phyloP scores from a whole-genome alignment of 805 yeast genomes.

The Saccharomyces eubayanus region DNA sequence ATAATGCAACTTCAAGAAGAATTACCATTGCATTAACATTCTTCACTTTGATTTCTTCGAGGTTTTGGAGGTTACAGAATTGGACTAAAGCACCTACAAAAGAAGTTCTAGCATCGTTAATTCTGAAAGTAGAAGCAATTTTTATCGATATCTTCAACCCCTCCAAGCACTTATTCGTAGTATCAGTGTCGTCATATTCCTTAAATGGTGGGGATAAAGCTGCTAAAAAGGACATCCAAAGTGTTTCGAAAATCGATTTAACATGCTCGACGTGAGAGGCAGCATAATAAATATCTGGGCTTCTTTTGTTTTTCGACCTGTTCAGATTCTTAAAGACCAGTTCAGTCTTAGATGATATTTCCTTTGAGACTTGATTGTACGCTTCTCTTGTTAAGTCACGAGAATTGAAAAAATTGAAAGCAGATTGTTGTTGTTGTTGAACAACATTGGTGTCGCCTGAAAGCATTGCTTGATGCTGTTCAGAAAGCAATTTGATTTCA shows the following conservation, averaged over 20 bases:
- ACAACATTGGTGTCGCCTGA: conserved; percentile 46
- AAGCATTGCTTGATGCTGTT: conserved; percentile 84
- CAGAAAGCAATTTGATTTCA: conserved; percentile 87
- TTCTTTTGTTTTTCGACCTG: conserved; percentile 36
- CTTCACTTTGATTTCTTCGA: conserved; percentile 67
- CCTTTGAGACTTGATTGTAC: conserved; percentile 85
- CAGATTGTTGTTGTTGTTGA: conserved; percentile 33
- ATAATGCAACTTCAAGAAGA: conserved; percentile 65
- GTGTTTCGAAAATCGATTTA: conserved; percentile 81
- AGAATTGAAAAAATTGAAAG: conserved; percentile 55
- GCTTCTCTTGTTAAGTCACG: conserved; percentile 73
- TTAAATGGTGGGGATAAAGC: conserved; percentile 91
- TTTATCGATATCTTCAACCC: conserved; percentile 79
- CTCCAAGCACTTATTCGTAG: conserved; percentile 63
- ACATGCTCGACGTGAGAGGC: conserved; percentile 89
- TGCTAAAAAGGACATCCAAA: conserved; percentile 96
- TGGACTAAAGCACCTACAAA: conserved; percentile 86
- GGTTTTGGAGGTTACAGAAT: conserved; percentile 71
- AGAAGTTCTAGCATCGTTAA: conserved; percentile 79
- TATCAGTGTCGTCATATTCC: conserved; percentile 70
- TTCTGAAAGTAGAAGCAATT: conserved; percentile 74
- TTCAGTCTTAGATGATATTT: conserved; percentile 84
- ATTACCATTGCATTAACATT: conserved; percentile 74
- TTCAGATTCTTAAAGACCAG: conserved; percentile 64
- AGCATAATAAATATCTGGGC: conserved; percentile 52